phyloP scores from a whole-genome alignment of 306 rosid species.

The Vicia villosa region DNA sequence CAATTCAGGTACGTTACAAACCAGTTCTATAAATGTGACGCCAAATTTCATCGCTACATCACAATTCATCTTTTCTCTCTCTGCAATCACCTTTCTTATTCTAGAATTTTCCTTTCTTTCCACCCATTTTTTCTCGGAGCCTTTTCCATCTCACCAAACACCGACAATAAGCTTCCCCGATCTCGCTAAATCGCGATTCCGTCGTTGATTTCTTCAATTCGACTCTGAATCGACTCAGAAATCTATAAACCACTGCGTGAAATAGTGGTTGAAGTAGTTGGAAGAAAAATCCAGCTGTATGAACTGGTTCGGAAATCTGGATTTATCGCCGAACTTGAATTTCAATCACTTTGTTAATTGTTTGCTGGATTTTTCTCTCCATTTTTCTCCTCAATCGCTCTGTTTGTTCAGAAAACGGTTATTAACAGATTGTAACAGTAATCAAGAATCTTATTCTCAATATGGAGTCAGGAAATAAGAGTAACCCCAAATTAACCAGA shows the following conservation, averaged over 20 bases:
- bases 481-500: constrained; percentile 70
- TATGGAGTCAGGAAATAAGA: constrained; percentile 75
- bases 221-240: background rate
- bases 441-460: constrained; percentile 31
- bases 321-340: constrained; percentile 59
- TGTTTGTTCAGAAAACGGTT: constrained; percentile 47
- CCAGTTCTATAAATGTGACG: constrained; percentile 34
- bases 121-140: background rate
- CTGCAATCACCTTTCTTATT: background rate
- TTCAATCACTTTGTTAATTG: constrained; percentile 73
- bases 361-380: constrained; percentile 67
- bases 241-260: background rate
- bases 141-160: constrained; percentile 1
- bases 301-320: constrained; percentile 84
- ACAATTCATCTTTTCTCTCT: constrained; percentile 16
- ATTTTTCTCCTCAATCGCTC: constrained; percentile 76
- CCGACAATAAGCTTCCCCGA: constrained; percentile 11
- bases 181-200: background rate
- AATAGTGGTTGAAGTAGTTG: constrained; percentile 1
- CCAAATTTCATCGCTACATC: background rate
- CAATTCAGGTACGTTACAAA: background rate
- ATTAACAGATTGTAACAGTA: constrained; percentile 24
- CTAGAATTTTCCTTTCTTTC: background rate
- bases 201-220: background rate
- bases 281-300: constrained; percentile 53